Base-by-base conservation (phyloP, 139 green algal species). In the Tetraselmis striata region DNA sequence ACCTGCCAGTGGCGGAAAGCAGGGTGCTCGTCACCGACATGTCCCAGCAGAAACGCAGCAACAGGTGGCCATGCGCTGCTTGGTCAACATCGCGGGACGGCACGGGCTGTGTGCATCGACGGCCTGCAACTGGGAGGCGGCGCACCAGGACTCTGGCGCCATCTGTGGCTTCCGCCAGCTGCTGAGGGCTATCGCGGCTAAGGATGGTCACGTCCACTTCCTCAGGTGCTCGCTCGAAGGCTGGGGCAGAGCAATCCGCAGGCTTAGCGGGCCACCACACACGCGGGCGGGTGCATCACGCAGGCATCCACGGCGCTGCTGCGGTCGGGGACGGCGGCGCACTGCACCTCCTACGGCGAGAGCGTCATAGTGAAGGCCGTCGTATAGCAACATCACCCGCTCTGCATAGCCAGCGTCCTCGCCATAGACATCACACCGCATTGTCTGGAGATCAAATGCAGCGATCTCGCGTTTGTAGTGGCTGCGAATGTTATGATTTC, bases 381-480 rank as follows among this genome's bases (percentile, higher is more conserved):
- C 94, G 81, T 95, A 93, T 1, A 95, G 79, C n/a, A 95, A 76
- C 88, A 94, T 86, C 32, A 82, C 89, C 0, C 89, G 80, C 75
- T 94, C 83, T 18, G 2, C 28, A 78, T 93, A 92, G 0, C 86
- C 89, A 27, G 84, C 59, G 18, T 81, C 89, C 75, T 96, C 84
- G 0, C 93, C 94, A 85, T 97, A 98, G 28, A 96, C 77, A 83
- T 98, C 94, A 32, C 84, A 94, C 2, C 94, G 87, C 81, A 92
- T 86, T 22, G 94, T 97, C 31, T 92, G 90, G 32, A 98, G 96
- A 87, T 98, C 96, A 85, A 94, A 98, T 0, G 95, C 95, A 0
- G 94, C 95, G 59, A 99, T 96, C 87, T 98, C 92, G 1, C 86
- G 31, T 5, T 77, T 58, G 75, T 92, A 96, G 77, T 94, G 86